Conservation (phyloP, 139 green algal genomes). For the Coelastrella sp. region DNA sequence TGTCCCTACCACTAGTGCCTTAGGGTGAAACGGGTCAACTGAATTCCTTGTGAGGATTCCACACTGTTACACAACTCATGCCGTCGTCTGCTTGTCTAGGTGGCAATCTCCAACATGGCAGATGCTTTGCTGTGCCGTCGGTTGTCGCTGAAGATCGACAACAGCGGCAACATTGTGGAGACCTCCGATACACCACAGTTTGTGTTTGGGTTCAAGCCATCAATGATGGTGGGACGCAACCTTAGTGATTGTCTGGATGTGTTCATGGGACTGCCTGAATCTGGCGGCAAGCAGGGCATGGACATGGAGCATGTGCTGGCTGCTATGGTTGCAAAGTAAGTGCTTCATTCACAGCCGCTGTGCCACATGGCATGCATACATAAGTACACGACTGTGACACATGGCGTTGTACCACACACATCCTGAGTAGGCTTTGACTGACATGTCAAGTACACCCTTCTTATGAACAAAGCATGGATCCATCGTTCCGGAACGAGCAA, state of each 20-base stretch:
- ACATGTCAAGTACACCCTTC: too few species aligned
- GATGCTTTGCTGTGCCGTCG: conserved; percentile 55
- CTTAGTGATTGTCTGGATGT: conserved; percentile 38
- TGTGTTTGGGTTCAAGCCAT: conserved; percentile 62
- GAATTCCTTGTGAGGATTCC: too few species aligned
- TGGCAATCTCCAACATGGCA: not conserved
- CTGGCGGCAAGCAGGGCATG: not conserved
- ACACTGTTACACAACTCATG: too few species aligned
- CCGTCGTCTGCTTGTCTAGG: not conserved
- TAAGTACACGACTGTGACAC: too few species aligned
- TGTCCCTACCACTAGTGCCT: too few species aligned
- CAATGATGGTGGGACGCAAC: conserved; percentile 46
- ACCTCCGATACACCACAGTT: conserved; percentile 23
- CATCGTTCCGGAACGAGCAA: too few species aligned
- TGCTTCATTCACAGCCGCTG: not conserved
- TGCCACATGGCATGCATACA: not conserved
- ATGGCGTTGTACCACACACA: too few species aligned
- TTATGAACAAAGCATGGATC: too few species aligned
- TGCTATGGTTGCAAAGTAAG: conserved; percentile 26
- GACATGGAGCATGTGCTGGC: conserved; percentile 38
- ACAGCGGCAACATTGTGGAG: conserved; percentile 41
- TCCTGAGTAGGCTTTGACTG: too few species aligned
- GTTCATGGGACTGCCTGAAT: conserved; percentile 15
- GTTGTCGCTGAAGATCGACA: conserved; percentile 55
- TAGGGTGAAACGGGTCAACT: too few species aligned